Base-by-base conservation (phyloP, 495 filamentous ascomycete genomes). In the Sporormia fimetaria region DNA sequence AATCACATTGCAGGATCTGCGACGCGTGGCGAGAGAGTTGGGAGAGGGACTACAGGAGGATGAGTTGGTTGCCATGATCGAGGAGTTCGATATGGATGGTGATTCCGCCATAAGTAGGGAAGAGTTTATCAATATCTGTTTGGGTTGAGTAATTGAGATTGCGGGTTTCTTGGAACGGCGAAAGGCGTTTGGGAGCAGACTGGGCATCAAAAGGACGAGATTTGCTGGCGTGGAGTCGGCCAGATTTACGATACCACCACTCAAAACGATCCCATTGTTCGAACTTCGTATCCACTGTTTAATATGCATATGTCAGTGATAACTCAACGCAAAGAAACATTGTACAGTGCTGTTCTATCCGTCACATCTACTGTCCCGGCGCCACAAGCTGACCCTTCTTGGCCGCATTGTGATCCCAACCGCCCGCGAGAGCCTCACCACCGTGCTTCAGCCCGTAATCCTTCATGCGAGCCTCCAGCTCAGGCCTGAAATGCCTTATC, bases 51-150 rank as follows among this genome's bases (percentile, higher is more conserved):
- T 98, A 26, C 85, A 92, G 55, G 87, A 98, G 55, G 83, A 92
- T 49, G 88, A 98, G 63, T 63, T 98, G 29, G 67, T 70, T 44
- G 85, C 88, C 56, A 98, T 98, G 90, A 84, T 98, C 65, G 87
- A 94, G 63, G 90, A 98, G 66, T 98, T 98, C 71, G 90, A 98
- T 68, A 66, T 94, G 42, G 81, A 88, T 58, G 87, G 83, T 0
- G 87, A 92, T 51, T 85, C 85, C 4, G 85, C 78, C 49, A 90
- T 96, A 41, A 83, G 76, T 48, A 67, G 78, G 54, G 88, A 95
- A 44, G 88, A 90, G 61, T 96, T 96, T 69, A 70, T 94, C 43
- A 69, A 69, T 21, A 87, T 88, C 52, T 87, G 82, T 59, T 47
- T 64, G 38, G 58, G 58, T 7, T 56, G 39, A 57, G 9, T 2